phyloP scores from a whole-genome alignment of 2,329 filamentous ascomycete species.

The Anthostomella pinea region DNA sequence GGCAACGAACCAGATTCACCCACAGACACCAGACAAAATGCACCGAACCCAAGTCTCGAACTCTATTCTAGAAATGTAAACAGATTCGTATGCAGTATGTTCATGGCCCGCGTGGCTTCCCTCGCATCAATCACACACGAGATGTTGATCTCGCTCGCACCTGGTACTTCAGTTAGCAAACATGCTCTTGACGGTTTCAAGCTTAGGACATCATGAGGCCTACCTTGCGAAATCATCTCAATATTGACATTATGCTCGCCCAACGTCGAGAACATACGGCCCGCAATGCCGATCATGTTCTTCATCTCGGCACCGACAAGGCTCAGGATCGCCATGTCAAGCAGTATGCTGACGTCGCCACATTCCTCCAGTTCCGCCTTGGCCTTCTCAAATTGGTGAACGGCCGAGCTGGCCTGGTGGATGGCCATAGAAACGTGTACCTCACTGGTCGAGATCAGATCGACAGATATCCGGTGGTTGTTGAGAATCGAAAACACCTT shows the following conservation, averaged over 20 bases:
- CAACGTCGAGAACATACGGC: slow-evolving; percentile 90
- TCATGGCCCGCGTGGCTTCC: slow-evolving; percentile 90
- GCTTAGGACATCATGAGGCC: slow-evolving; percentile 19
- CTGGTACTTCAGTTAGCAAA: slow-evolving; percentile 41
- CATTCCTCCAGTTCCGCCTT: slow-evolving; percentile 73
- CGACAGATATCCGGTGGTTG: slow-evolving; percentile 81
- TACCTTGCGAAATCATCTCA: slow-evolving; percentile 99
- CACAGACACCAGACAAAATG: not conserved
- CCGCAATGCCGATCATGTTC: slow-evolving; percentile 92
- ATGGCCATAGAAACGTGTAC: slow-evolving; percentile 98
- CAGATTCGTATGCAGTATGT: slow-evolving; percentile 92
- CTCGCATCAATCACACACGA: slow-evolving; percentile 93
- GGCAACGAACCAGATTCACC: not conserved
- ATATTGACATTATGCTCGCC: slow-evolving; percentile 95
- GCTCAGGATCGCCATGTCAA: slow-evolving; percentile 92
- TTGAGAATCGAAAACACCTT: slow-evolving; percentile 91
- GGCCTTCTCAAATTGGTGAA: slow-evolving; percentile 63
- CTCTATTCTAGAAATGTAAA: slow-evolving; percentile 86
- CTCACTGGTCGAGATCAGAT: slow-evolving; percentile 93
- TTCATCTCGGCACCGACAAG: slow-evolving; percentile 95
- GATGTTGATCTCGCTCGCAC: slow-evolving; percentile 98
- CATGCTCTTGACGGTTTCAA: not conserved
- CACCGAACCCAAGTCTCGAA: not conserved
- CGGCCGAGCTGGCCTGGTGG: slow-evolving; percentile 69
- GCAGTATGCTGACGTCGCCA: slow-evolving; percentile 86